These are phyloP conservation scores for Solanum verrucosum DNA, from an alignment of 257 asterid species.

Conservation along the genomic window DNA sequence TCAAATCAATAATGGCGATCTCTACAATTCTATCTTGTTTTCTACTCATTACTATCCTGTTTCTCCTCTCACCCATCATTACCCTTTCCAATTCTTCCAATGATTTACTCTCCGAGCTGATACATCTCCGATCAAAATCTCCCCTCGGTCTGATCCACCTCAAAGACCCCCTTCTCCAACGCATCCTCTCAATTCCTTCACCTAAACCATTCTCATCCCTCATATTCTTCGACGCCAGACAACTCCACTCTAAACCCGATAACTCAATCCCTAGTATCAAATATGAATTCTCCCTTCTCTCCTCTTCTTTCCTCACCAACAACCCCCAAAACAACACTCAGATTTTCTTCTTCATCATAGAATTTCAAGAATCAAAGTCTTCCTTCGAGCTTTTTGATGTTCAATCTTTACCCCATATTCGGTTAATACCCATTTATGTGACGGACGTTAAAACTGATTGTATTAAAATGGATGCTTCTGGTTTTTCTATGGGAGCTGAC, in stretches of 20 bases:
- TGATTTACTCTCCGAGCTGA: constrained; percentile 34
- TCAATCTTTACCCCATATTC: constrained; percentile 74
- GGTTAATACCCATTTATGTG: constrained; percentile 55
- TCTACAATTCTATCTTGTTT: constrained; percentile 4
- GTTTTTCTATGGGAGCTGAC: constrained; percentile 57
- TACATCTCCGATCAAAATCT: constrained; percentile 45
- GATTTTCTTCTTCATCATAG: constrained; percentile 62
- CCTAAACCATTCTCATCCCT: constrained; percentile 70
- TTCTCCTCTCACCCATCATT: constrained; percentile 12
- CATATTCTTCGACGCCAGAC: constrained; percentile 71
- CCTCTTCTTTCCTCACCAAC: constrained; percentile 55
- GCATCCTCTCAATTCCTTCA: constrained; percentile 42
- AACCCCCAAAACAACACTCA: constrained; percentile 30
- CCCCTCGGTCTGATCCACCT: constrained; percentile 55
- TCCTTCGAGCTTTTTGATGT: constrained; percentile 53
- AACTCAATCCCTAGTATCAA: constrained; percentile 49
- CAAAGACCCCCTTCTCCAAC: constrained; percentile 43
- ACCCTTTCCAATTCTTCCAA: background rate
- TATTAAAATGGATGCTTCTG: constrained; percentile 64
- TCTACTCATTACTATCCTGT: constrained; percentile 5
- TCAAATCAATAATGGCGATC: constrained; percentile 34
- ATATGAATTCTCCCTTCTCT: constrained; percentile 49
- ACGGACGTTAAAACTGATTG: constrained; percentile 43
- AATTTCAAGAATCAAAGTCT: constrained; percentile 61
- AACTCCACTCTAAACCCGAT: constrained; percentile 61